Evolutionary conservation across 176 grass and related monocot species (phyloP).

Genomic region (Chloris gayana): DNA sequence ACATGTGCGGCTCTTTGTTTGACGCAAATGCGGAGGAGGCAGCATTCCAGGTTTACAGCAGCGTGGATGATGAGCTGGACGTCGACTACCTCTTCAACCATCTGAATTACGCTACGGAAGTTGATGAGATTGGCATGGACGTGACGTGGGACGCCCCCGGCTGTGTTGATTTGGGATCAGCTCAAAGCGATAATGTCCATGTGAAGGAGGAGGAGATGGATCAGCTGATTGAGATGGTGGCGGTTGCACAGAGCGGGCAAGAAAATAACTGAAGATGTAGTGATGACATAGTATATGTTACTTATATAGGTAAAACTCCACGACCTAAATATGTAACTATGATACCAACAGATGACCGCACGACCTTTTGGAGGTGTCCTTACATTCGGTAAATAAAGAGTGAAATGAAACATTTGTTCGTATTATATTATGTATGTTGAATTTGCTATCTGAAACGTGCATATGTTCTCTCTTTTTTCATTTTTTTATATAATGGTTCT

Average conservation of each 20-base stretch:
- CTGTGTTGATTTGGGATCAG: not conserved
- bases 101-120: conserved; percentile 44
- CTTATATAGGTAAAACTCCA: not conserved
- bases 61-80: conserved; percentile 31
- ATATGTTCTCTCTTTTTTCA: not conserved
- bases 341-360: not conserved
- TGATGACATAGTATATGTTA: not conserved
- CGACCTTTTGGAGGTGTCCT: conserved; percentile 28
- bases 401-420: not conserved
- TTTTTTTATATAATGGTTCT: no score
- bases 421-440: not conserved
- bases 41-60: conserved; percentile 26
- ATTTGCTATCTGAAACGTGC: not conserved
- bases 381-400: conserved; percentile 12
- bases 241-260: conserved; percentile 1
- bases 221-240: conserved; percentile 58
- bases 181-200: not conserved
- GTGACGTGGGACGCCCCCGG: conserved; percentile 46
- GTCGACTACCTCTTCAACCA: conserved; percentile 48
- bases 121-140: conserved; percentile 54
- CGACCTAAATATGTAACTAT: conserved; percentile 8
- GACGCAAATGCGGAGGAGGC: conserved; percentile 46
- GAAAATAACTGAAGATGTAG: conserved; percentile 23
- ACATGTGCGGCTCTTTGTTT: conserved; percentile 53
- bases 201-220: conserved; percentile 59